Evolutionary conservation across 331 rosid genomes (phyloP), one percentile per base, ranked within the genome.

Genomic region (Malus hybrid): DNA sequence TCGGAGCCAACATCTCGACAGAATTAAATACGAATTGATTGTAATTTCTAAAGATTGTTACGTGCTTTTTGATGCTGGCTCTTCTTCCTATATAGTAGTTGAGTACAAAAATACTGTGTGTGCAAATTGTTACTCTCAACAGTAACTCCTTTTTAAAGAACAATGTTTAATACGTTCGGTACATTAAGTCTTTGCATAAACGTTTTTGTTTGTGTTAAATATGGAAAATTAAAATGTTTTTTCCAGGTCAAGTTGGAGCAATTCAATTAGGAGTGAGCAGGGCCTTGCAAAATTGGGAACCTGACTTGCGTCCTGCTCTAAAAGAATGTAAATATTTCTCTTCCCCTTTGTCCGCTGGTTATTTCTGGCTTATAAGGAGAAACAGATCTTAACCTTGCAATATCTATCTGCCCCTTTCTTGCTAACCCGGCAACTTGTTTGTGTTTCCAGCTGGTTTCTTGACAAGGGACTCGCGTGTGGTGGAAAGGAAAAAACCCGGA

Each of bases 231-330:
- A 15, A 31, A 32, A 63, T 46, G 18, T 22, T 80, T 72, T 82
- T 36, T 76, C 69, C 87, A 95, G 97, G 99, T 59, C 99, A 95
- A 86, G 99, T 92, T 80, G 97, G 99, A 88, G 99, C 99, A 33
- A 73, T 95, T 79, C 88, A 81, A 61, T 73, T 95, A 83, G 97
- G 99, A 67, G 82, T 95, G 76, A 92, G 97, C 87, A 92, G 77
- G 88, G 99, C 99, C 77, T 83, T 95, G 85, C 99, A 95, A 86
- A 89, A 79, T 76, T 95, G 97, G 99, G 97, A 90, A 88, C 99
- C 97, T 10, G 97, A 85, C 61, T 22, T 90, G 82, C 97, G 93
- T 67, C 97, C 97, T 29, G 81, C 93, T 20, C 88, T 95, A 31
- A 83, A 86, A 92, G 86, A 42, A 62, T 90, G 99, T 90, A 90